These are phyloP conservation scores for Oryza rufipogon DNA, from an alignment of 176 grass and related monocot genomes.

Conservation along the genomic window DNA sequence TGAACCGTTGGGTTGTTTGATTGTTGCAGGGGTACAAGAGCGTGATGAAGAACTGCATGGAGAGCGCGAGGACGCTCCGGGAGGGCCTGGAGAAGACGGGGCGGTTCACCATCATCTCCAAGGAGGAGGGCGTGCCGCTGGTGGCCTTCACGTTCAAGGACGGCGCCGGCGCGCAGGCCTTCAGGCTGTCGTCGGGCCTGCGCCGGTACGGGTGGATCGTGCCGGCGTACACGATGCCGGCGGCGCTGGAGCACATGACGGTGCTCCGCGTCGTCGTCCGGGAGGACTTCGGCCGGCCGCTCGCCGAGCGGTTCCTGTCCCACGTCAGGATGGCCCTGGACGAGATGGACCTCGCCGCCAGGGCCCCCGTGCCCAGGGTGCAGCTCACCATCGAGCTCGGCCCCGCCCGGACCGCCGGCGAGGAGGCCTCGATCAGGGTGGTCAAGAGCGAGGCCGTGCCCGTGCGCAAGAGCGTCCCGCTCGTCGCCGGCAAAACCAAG, in stretches of 20 bases:
- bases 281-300: conserved; percentile 69
- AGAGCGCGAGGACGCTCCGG: conserved; percentile 60
- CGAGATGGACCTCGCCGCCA: conserved; percentile 46
- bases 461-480: conserved; percentile 48
- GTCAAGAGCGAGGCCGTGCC: conserved; percentile 48
- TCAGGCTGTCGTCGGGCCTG: conserved; percentile 58
- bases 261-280: conserved; percentile 75
- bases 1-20: background rate
- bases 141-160: conserved; percentile 84
- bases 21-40: conserved; percentile 65
- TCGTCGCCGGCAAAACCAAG: conserved; percentile 70
- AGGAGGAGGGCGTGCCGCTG: conserved; percentile 75
- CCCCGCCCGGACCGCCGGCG: conserved; percentile 15
- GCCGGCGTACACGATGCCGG: conserved; percentile 89
- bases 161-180: conserved; percentile 41
- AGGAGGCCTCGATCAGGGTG: conserved; percentile 54
- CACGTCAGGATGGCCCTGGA: conserved; percentile 53
- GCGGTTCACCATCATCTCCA: conserved; percentile 75
- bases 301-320: conserved; percentile 65
- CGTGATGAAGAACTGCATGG: conserved; percentile 93
- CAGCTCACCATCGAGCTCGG: conserved; percentile 64
- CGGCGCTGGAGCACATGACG: conserved; percentile 67
- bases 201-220: conserved; percentile 82
- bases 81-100: conserved; percentile 58
- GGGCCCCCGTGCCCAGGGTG: conserved; percentile 44